These are phyloP conservation scores for Venturia effusa DNA, from an alignment of 2,329 filamentous ascomycete species.

Conservation along the genomic window DNA sequence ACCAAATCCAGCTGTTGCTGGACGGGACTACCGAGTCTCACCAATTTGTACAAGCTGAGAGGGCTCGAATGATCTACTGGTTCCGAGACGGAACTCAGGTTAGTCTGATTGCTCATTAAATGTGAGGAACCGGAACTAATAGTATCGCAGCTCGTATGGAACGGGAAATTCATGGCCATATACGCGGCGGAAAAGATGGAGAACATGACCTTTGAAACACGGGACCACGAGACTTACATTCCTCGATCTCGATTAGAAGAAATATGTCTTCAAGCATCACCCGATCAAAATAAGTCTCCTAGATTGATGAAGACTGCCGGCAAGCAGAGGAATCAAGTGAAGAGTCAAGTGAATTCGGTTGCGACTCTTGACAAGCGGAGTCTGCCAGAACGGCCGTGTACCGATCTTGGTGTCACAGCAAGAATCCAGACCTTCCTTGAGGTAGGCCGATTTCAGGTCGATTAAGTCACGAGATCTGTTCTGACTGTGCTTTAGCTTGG, in stretches of 20 bases:
- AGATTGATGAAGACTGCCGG: constrained; percentile 42
- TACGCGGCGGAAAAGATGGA: constrained; percentile 74
- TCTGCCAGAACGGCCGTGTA: constrained; percentile 35
- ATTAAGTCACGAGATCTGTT: not conserved
- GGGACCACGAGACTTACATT: constrained; percentile 71
- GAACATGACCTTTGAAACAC: constrained; percentile 69
- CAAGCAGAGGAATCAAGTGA: constrained; percentile 32
- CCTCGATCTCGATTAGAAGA: constrained; percentile 50
- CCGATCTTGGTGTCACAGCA: constrained; percentile 44
- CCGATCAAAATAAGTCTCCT: constrained; percentile 47
- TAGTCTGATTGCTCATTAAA: constrained; percentile 28
- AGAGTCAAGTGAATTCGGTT: constrained; percentile 30
- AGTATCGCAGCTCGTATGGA: constrained; percentile 54
- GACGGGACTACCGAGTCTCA: constrained; percentile 43
- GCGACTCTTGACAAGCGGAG: constrained; percentile 33
- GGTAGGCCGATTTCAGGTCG: constrained; percentile 29
- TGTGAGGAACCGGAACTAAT: constrained; percentile 10
- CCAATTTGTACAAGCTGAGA: constrained; percentile 38
- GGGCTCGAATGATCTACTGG: constrained; percentile 78
- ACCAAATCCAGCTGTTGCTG: constrained; percentile 74
- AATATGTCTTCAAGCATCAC: constrained; percentile 35
- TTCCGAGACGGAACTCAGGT: constrained; percentile 77
- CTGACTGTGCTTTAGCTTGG: constrained; percentile 38
- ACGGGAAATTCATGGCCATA: constrained; percentile 65
- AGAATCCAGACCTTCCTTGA: constrained; percentile 51